Percentiles rank a stretch among this genome's conserved stretches.
Evolutionary conservation across 805 yeast genomes (phyloP).

Genomic region (Pichia scutulata): DNA sequence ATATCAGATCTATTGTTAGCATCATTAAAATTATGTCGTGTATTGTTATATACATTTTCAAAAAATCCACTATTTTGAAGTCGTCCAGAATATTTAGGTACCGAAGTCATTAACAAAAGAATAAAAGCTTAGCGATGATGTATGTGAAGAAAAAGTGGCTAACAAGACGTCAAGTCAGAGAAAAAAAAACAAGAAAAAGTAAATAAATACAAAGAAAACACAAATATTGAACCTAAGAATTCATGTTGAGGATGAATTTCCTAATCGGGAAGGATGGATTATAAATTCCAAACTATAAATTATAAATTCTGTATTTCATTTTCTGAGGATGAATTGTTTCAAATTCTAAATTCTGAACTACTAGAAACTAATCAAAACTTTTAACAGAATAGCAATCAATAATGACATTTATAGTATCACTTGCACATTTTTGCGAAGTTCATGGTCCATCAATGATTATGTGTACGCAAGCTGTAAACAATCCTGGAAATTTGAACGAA

Average conservation of each 20-base stretch:
- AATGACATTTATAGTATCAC: conserved; percentile 39
- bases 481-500: conserved; percentile 1
- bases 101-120: conserved; percentile 7
- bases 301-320: too few relatives aligned
- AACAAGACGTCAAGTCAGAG: too few relatives aligned
- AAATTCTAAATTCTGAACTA: too few relatives aligned
- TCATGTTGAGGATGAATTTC: background rate
- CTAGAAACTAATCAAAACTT: too few relatives aligned
- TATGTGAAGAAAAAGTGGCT: too few relatives aligned
- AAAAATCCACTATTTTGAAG: background rate
- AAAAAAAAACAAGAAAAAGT: background rate
- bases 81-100: conserved; percentile 3
- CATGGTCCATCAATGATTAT: conserved; percentile 66
- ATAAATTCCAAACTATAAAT: too few relatives aligned
- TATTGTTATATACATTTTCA: background rate
- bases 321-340: too few relatives aligned
- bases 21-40: background rate
- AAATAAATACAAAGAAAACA: too few relatives aligned
- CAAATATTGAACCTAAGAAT: too few relatives aligned
- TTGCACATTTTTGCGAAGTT: conserved; percentile 72
- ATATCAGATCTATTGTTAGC: background rate
- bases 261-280: background rate
- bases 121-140: too few relatives aligned
- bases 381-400: background rate
- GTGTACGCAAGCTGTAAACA: conserved; percentile 43